Evolutionary conservation across 768 basidiomycete genomes (phyloP).

Genomic region (Mycena rosella): DNA sequence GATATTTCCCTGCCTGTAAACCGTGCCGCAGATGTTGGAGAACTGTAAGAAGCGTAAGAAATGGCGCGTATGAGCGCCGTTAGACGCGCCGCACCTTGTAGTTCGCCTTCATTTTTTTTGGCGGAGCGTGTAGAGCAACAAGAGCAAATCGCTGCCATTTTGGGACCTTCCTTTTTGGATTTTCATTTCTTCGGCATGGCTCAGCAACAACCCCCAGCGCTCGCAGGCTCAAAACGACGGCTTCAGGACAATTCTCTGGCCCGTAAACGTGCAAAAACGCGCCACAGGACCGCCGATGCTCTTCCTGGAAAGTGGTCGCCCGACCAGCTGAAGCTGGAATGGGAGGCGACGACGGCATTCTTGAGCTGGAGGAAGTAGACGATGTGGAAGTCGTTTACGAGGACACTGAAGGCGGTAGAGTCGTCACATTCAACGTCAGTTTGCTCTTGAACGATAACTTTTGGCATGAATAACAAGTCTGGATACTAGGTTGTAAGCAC

Average conservation of each 20-base stretch:
- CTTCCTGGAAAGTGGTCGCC: slow-evolving; percentile 83
- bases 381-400: slow-evolving; percentile 91
- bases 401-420: slow-evolving; percentile 74
- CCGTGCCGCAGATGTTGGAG: slow-evolving; percentile 95
- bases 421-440: slow-evolving; percentile 81
- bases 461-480: not conserved
- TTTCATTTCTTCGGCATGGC: slow-evolving; percentile 5
- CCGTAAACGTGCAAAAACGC: slow-evolving; percentile 68
- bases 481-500: slow-evolving; percentile 25
- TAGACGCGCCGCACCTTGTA: slow-evolving; percentile 65
- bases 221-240: slow-evolving; percentile 50
- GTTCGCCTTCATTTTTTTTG: slow-evolving; percentile 79
- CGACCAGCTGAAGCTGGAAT: slow-evolving; percentile 70
- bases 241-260: slow-evolving; percentile 46
- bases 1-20: slow-evolving; percentile 94
- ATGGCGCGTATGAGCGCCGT: not conserved
- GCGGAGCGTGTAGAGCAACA: slow-evolving; percentile 16
- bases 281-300: slow-evolving; percentile 62
- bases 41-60: slow-evolving; percentile 62
- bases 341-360: slow-evolving; percentile 85
- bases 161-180: not conserved
- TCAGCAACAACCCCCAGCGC: slow-evolving; percentile 3
- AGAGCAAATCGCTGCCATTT: not conserved
- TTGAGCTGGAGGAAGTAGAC: slow-evolving; percentile 95
- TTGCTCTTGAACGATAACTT: slow-evolving; percentile 7